These are phyloP conservation scores for Lentinula novae-zelandiae DNA, from an alignment of 1,284 basidiomycete genomes.

Conservation along the genomic window DNA sequence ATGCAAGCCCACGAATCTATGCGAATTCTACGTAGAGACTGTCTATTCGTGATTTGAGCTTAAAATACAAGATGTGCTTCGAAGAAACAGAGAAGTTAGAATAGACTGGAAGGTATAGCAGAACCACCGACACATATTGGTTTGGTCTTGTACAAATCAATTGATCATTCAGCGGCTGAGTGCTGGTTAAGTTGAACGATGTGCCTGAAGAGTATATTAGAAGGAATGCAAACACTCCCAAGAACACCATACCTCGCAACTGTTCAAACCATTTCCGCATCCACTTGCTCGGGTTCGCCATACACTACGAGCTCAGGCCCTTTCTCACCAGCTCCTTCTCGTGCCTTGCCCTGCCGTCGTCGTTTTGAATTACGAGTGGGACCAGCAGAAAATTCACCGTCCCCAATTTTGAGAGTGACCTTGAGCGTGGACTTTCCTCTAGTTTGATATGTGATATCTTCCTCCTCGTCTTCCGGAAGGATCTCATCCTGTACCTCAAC, in stretches of 20 bases:
- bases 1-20: not conserved
- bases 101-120: not conserved
- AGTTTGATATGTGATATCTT: constrained; percentile 63
- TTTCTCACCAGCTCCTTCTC: not conserved
- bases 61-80: not conserved
- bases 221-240: not conserved
- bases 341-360: constrained; percentile 22
- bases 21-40: not conserved
- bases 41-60: not conserved
- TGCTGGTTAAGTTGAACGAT: not conserved
- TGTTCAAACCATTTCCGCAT: constrained; percentile 32
- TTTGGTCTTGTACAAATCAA: not conserved
- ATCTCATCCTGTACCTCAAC: constrained; percentile 80
- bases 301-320: constrained; percentile 19
- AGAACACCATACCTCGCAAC: not conserved
- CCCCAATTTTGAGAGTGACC: constrained; percentile 58
- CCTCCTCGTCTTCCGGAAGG: constrained; percentile 70
- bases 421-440: constrained; percentile 66
- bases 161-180: not conserved
- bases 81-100: not conserved
- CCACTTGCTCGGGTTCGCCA: constrained; percentile 36
- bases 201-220: not conserved
- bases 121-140: not conserved
- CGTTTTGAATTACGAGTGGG: constrained; percentile 23
- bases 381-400: constrained; percentile 44